These are phyloP conservation scores for Nitzschia palea DNA, from an alignment of 108 stramenopile genomes.

Conservation along the genomic window DNA sequence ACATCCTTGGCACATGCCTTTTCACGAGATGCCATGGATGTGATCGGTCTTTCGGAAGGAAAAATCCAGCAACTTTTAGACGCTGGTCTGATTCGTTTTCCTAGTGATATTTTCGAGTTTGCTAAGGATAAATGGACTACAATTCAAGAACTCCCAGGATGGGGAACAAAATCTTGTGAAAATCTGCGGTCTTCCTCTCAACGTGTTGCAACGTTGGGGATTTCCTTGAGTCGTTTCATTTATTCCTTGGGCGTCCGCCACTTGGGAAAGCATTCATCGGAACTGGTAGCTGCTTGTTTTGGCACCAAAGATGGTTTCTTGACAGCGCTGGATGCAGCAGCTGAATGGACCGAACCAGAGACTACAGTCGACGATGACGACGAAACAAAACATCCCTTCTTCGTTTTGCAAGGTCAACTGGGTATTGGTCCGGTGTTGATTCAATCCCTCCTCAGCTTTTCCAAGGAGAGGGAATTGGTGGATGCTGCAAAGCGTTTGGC, in stretches of 20 bases:
- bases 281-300: slow-evolving; percentile 62
- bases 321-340: slow-evolving; percentile 45
- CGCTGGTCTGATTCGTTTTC: slow-evolving; percentile 51
- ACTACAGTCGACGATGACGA: slow-evolving; percentile 2
- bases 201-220: slow-evolving; percentile 46
- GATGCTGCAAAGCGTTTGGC: slow-evolving; percentile 61
- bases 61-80: slow-evolving; percentile 61
- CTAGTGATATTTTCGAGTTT: slow-evolving; percentile 65
- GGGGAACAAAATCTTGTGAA: slow-evolving; percentile 72
- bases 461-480: slow-evolving; percentile 51
- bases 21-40: slow-evolving; percentile 76
- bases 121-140: slow-evolving; percentile 28
- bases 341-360: slow-evolving; percentile 19
- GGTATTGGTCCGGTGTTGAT: slow-evolving; percentile 73
- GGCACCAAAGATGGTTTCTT: slow-evolving; percentile 58
- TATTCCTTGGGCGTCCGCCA: slow-evolving; percentile 76
- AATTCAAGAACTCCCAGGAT: slow-evolving; percentile 60
- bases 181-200: slow-evolving; percentile 51
- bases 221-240: slow-evolving; percentile 67
- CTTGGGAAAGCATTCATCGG: slow-evolving; percentile 69
- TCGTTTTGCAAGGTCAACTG: slow-evolving; percentile 27
- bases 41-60: slow-evolving; percentile 74
- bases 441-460: slow-evolving; percentile 52
- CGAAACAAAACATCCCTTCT: slow-evolving; percentile 14
- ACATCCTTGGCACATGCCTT: slow-evolving; percentile 70